phyloP scores from a whole-genome alignment of 2,329 filamentous ascomycete species.

The Neospermospora avenae region DNA sequence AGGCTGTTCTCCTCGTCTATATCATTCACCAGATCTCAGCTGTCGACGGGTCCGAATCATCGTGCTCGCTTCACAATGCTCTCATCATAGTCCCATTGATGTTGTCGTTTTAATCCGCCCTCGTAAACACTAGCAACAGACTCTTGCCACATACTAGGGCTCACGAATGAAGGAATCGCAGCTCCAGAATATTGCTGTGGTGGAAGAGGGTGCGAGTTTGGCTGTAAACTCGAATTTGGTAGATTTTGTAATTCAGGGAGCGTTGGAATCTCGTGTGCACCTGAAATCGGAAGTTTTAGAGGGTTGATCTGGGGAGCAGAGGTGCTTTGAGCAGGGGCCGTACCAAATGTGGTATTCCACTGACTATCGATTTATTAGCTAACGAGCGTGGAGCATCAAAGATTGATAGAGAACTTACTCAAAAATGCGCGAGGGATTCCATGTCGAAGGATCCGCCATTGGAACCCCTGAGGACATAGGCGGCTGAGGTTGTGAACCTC shows the following conservation, averaged over 20 bases:
- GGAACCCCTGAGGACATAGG: slow-evolving; percentile 53
- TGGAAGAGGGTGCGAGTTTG: slow-evolving; percentile 44
- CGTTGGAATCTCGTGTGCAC: slow-evolving; percentile 47
- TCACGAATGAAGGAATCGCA: slow-evolving; percentile 58
- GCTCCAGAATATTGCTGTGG: slow-evolving; percentile 52
- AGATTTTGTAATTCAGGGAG: slow-evolving; percentile 47
- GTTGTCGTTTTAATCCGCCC: slow-evolving; percentile 56
- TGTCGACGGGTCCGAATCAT: slow-evolving; percentile 15
- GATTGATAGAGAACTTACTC: slow-evolving; percentile 57
- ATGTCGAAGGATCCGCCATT: slow-evolving; percentile 62
- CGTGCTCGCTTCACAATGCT: slow-evolving; percentile 29
- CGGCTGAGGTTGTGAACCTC: slow-evolving; percentile 48
- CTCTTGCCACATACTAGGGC: slow-evolving; percentile 71
- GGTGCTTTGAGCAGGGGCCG: slow-evolving; percentile 34
- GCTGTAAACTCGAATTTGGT: slow-evolving; percentile 44
- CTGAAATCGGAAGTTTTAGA: slow-evolving; percentile 36
- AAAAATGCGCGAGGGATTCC: slow-evolving; percentile 87
- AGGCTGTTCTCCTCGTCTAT: slow-evolving; percentile 2
- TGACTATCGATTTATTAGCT: slow-evolving; percentile 56
- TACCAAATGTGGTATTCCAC: slow-evolving; percentile 94
- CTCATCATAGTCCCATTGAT: slow-evolving; percentile 47
- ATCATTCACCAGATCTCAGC: background rate
- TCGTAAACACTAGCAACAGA: slow-evolving; percentile 68
- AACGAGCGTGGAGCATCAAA: background rate
- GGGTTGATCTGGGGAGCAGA: slow-evolving; percentile 35